These are phyloP conservation scores for Thalia dealbata DNA, from an alignment of 176 grass and related monocot genomes.

Conservation along the genomic window DNA sequence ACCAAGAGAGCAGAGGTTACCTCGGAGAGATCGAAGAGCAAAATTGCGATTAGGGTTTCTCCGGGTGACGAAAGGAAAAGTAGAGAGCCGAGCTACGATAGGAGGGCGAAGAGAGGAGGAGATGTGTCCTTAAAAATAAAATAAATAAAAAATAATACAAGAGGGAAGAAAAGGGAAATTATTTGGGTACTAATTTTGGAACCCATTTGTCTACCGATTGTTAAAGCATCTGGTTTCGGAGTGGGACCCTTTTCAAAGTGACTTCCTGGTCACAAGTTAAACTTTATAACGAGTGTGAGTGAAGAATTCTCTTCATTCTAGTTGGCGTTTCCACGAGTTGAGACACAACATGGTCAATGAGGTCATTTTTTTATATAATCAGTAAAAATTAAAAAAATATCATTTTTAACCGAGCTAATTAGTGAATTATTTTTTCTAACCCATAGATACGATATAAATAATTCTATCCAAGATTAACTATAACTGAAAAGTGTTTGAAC, in stretches of 20 bases:
- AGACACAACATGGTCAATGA: not conserved
- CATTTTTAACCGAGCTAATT: no score
- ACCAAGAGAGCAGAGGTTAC: not conserved
- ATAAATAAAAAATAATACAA: not conserved
- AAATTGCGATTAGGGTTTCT: conserved; percentile 12
- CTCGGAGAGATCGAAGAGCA: not conserved
- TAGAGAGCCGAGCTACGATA: not conserved
- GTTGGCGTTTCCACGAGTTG: no score
- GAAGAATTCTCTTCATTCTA: no score
- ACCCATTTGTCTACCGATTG: not conserved
- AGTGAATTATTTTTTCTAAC: no score
- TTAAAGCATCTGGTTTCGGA: not conserved
- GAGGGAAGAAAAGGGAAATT: not conserved
- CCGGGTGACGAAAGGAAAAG: not conserved
- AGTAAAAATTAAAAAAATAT: no score
- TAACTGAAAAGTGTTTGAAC: no score
- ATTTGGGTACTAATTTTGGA: not conserved
- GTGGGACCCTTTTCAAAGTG: not conserved
- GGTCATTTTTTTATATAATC: not conserved
- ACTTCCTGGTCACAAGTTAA: not conserved
- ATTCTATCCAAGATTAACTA: no score
- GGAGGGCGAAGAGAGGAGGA: not conserved
- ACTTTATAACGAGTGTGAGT: no score
- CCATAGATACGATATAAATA: no score
- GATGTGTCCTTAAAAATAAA: not conserved